Evolutionary conservation across 371 early-diverging fungal species (phyloP).

Genomic region (Circinella minor): DNA sequence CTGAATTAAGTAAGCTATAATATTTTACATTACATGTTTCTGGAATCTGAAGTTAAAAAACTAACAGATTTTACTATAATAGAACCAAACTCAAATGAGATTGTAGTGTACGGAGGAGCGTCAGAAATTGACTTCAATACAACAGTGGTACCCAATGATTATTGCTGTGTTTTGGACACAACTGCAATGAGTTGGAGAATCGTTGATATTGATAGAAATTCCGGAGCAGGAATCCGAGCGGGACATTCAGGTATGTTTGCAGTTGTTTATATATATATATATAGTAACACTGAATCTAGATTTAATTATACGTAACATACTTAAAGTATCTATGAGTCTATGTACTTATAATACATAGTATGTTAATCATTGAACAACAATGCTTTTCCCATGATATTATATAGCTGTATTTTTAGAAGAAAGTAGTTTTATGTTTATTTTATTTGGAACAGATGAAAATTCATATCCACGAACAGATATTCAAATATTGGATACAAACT

Average conservation of each 20-base stretch:
- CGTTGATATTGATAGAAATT: not conserved
- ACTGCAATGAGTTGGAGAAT: not conserved
- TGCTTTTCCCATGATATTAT: not conserved
- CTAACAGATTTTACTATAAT: not conserved
- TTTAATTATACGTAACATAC: no score
- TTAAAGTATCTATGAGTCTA: not conserved
- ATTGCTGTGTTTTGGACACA: not conserved
- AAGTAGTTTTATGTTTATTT: not conserved
- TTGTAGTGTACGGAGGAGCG: constrained; percentile 1
- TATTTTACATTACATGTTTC: no score
- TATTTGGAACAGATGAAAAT: not conserved
- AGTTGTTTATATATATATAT: not conserved
- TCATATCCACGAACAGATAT: not conserved
- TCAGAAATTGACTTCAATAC: not conserved
- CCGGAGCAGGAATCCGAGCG: not conserved
- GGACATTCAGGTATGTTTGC: constrained; percentile 1
- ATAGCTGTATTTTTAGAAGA: not conserved
- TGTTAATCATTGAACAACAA: not conserved
- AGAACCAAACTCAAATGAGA: not conserved
- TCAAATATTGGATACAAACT: not conserved
- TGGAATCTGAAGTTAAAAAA: no score
- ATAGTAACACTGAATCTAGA: not conserved
- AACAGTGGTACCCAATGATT: not conserved
- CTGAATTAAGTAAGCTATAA: not conserved
- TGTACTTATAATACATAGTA: no score